phyloP scores from a whole-genome alignment of 1,139 yeast species.

The Zygosaccharomyces sapae region DNA sequence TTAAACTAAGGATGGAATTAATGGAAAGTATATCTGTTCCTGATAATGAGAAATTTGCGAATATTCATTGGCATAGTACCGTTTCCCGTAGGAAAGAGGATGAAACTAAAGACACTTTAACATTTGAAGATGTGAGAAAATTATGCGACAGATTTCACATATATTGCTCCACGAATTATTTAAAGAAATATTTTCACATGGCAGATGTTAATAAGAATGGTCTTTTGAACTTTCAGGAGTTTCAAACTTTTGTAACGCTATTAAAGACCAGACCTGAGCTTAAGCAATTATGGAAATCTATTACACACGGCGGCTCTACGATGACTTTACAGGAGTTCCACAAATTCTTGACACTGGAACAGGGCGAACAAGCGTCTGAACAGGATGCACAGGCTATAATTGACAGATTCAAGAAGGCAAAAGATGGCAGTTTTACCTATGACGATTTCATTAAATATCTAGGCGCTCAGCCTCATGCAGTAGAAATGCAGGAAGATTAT shows the following conservation, averaged over 20 bases:
- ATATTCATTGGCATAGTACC: conserved; percentile 53
- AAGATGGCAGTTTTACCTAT: conserved; percentile 23
- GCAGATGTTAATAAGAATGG: conserved; percentile 48
- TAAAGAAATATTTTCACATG: conserved; percentile 44
- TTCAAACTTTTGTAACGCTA: conserved; percentile 62
- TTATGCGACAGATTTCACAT: conserved; percentile 68
- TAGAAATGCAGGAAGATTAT: conserved; percentile 43
- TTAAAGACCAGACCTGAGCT: conserved; percentile 52
- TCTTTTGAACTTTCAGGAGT: conserved; percentile 60
- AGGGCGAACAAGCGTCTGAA: conserved; percentile 44
- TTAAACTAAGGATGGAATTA: conserved; percentile 47
- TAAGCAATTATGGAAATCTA: conserved; percentile 38
- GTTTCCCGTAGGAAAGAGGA: conserved; percentile 41
- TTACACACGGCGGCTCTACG: conserved; percentile 14
- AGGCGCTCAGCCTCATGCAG: conserved; percentile 42
- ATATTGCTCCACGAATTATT: conserved; percentile 46
- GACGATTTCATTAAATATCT: conserved; percentile 38
- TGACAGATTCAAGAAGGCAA: conserved; percentile 41
- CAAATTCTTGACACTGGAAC: conserved; percentile 48
- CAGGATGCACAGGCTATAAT: conserved; percentile 41
- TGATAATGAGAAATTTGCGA: conserved; percentile 49
- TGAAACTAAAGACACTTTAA: conserved; percentile 43
- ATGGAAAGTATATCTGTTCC: conserved; percentile 53
- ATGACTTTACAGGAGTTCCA: conserved; percentile 42
- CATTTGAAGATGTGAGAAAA: conserved; percentile 63